Conservation (phyloP, 2,329 filamentous ascomycete species). For the Penicillium sp. region DNA sequence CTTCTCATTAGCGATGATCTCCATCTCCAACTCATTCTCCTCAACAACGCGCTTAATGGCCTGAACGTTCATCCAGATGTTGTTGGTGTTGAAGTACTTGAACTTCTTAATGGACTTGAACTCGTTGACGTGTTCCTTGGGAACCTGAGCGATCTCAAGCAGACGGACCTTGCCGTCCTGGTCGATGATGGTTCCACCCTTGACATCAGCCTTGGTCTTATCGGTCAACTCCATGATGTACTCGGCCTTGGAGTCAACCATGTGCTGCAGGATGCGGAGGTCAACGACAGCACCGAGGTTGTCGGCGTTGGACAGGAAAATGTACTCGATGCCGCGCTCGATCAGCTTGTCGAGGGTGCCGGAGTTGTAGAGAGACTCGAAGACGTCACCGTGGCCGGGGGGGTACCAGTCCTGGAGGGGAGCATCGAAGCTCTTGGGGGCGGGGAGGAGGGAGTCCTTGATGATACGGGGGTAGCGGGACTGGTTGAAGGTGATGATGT, state of each 20-base stretch:
- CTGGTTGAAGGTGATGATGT: conserved; percentile 99
- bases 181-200: conserved; percentile 99
- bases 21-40: conserved; percentile 97
- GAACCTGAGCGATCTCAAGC: conserved; percentile 97
- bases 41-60: conserved; percentile 99
- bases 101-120: conserved; percentile 99
- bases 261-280: conserved; percentile 97
- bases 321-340: conserved; percentile 91
- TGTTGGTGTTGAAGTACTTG: conserved; percentile 99
- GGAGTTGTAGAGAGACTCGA: conserved; percentile 99
- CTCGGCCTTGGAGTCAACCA: conserved; percentile 95
- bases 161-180: conserved; percentile 96
- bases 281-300: conserved; percentile 98
- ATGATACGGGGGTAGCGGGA: conserved; percentile 96
- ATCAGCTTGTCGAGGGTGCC: conserved; percentile 96
- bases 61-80: conserved; percentile 99
- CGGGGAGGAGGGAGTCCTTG: conserved; percentile 97
- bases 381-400: conserved; percentile 98
- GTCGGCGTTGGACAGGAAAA: conserved; percentile 99
- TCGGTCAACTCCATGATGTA: conserved; percentile 99
- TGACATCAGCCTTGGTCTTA: conserved; percentile 99
- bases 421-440: conserved; percentile 86
- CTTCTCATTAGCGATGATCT: conserved; percentile 99
- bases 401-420: conserved; percentile 97
- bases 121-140: conserved; percentile 99